Conservation (phyloP, 1,284 basidiomycete species). For the Pulchroboletus neoregius region DNA sequence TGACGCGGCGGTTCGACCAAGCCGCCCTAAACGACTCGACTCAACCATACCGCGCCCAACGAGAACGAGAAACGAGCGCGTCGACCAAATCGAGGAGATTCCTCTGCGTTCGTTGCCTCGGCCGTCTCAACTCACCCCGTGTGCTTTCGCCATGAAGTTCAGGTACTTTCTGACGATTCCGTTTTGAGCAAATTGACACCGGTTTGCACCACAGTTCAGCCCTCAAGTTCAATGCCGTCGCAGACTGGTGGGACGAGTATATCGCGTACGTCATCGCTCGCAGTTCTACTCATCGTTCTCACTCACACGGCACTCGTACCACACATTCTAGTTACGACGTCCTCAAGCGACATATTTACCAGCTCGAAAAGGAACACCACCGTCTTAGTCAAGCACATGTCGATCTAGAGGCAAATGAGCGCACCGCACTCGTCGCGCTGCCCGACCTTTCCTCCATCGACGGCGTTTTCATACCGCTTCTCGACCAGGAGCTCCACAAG, state of each 20-base stretch:
- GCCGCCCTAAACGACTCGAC: neutral
- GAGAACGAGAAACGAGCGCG: neutral
- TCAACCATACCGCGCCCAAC: slow-evolving; percentile 11
- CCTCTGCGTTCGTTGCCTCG: slow-evolving; percentile 19
- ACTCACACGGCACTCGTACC: neutral
- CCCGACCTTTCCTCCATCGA: slow-evolving; percentile 44
- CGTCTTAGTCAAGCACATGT: slow-evolving; percentile 39
- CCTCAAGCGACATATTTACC: slow-evolving; percentile 84
- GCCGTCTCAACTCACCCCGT: neutral
- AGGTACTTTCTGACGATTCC: slow-evolving; percentile 36
- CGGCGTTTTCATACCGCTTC: slow-evolving; percentile 63
- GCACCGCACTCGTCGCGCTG: slow-evolving; percentile 46
- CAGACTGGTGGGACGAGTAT: slow-evolving; percentile 95
- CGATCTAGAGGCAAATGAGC: slow-evolving; percentile 68
- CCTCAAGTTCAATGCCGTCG: slow-evolving; percentile 89
- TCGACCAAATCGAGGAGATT: slow-evolving; percentile 23
- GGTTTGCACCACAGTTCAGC: slow-evolving; percentile 49
- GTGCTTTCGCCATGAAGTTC: slow-evolving; percentile 54
- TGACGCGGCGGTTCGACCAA: neutral
- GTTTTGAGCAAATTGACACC: neutral
- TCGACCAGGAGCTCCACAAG: slow-evolving; percentile 85
- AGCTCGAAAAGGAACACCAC: slow-evolving; percentile 71
- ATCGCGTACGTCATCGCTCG: slow-evolving; percentile 55
- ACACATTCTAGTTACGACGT: slow-evolving; percentile 63
- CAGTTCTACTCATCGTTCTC: neutral